Evolutionary conservation across 2,329 filamentous ascomycete genomes (phyloP).

Genomic region (Phialophora tarda): DNA sequence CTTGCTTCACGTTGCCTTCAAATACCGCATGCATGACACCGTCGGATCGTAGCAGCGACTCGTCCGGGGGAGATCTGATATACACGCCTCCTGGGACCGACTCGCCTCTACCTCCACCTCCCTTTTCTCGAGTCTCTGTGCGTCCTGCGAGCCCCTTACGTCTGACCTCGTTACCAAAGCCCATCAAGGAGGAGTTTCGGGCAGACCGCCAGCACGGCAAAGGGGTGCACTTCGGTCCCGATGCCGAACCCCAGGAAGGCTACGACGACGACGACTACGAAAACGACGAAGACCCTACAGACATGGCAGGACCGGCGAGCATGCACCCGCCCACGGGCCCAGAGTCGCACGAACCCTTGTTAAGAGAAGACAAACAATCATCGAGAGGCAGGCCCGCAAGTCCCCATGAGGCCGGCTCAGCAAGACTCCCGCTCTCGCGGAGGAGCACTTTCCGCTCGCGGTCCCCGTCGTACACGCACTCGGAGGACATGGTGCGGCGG

Average conservation of each 20-base stretch:
- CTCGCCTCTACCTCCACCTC: conserved; percentile 31
- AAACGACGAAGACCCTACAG: conserved; percentile 50
- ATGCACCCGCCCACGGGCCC: conserved; percentile 56
- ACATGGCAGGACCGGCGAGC: conserved; percentile 54
- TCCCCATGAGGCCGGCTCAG: conserved; percentile 40
- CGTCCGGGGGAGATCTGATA: conserved; percentile 38
- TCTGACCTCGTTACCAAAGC: conserved; percentile 36
- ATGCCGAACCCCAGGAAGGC: conserved; percentile 45
- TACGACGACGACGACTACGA: conserved; percentile 49
- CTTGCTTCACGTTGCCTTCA: conserved; percentile 4
- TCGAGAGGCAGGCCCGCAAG: conserved; percentile 47
- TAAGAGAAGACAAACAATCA: conserved; percentile 52
- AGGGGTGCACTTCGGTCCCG: conserved; percentile 24
- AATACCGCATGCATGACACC: conserved; percentile 43
- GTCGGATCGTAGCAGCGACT: conserved; percentile 37
- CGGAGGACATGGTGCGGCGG: conserved; percentile 70
- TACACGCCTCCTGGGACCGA: conserved; percentile 38
- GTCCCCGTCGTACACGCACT: conserved; percentile 70
- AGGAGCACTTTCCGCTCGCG: conserved; percentile 76
- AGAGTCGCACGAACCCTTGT: conserved; percentile 60
- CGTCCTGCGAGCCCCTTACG: conserved; percentile 34
- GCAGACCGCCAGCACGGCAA: conserved; percentile 23
- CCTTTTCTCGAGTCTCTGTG: conserved; percentile 19
- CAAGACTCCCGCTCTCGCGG: conserved; percentile 54
- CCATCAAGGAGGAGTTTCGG: conserved; percentile 39